phyloP scores from a whole-genome alignment of 768 basidiomycete species.

The Podaxis pistillaris region DNA sequence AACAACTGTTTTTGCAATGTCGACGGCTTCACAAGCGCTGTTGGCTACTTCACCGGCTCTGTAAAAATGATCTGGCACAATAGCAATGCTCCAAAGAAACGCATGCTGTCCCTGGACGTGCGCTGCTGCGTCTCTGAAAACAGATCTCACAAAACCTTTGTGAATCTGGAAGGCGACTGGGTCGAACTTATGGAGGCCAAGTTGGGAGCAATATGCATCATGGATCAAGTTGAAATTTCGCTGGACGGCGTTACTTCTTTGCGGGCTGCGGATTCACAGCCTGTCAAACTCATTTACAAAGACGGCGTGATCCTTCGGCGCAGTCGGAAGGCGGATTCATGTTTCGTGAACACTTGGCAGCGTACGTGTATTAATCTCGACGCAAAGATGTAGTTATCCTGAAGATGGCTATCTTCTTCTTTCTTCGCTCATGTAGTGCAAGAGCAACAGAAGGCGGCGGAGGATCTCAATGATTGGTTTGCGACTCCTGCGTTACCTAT shows the following conservation, averaged over 20 bases:
- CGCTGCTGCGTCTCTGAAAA: conserved; percentile 1
- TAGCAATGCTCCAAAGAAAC: background rate
- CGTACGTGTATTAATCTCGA: conserved; percentile 19
- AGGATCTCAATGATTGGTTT: conserved; percentile 8
- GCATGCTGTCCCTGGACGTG: background rate
- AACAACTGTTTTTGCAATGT: conserved; percentile 14
- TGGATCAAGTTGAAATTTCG: conserved; percentile 9
- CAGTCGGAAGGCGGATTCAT: conserved; percentile 6
- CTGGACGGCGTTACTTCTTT: conserved; percentile 7
- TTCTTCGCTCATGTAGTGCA: background rate
- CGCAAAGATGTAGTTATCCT: background rate
- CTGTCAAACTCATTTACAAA: conserved; percentile 18
- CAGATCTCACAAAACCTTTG: background rate
- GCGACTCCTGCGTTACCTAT: conserved; percentile 6
- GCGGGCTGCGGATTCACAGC: background rate
- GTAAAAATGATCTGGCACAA: conserved; percentile 6
- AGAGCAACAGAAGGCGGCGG: background rate
- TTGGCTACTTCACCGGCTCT: conserved; percentile 8
- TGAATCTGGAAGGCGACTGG: conserved; percentile 10
- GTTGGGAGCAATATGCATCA: background rate
- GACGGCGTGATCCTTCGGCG: conserved; percentile 17
- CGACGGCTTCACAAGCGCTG: background rate
- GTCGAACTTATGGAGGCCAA: conserved; percentile 1
- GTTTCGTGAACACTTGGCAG: conserved; percentile 28
- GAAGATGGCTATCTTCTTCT: background rate